phyloP scores from a whole-genome alignment of 2,329 filamentous ascomycete genomes.

The Aspergillus pseudotamarii region DNA sequence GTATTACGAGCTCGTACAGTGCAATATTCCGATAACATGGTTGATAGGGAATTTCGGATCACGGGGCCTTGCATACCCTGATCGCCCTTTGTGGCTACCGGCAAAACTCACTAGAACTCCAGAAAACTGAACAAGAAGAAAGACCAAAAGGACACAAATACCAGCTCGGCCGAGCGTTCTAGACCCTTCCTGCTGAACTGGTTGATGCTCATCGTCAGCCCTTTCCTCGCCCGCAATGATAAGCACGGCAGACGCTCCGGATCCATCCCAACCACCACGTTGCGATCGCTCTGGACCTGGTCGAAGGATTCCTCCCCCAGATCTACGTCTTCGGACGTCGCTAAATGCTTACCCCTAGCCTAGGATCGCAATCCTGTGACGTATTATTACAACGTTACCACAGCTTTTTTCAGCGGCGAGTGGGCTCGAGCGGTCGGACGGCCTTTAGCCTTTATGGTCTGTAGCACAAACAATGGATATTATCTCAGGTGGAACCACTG shows the following conservation, averaged over 20 bases:
- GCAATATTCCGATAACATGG: not conserved
- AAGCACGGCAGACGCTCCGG: not conserved
- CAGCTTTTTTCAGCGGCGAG: not conserved
- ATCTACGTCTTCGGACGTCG: not conserved
- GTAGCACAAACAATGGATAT: not conserved
- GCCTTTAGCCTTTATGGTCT: not conserved
- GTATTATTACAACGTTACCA: not conserved
- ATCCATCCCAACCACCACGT: not conserved
- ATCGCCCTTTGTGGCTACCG: not conserved
- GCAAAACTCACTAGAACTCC: not conserved
- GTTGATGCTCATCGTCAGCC: not conserved
- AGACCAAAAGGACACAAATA: not conserved
- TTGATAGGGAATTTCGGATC: not conserved
- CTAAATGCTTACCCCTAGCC: not conserved
- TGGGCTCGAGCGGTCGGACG: not conserved
- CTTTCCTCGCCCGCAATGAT: not conserved
- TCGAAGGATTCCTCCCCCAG: not conserved
- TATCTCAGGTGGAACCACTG: not conserved
- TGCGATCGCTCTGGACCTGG: not conserved
- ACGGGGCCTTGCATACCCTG: not conserved
- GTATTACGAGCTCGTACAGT: not conserved
- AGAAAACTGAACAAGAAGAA: not conserved
- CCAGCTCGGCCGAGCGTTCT: not conserved
- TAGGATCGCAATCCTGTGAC: not conserved
- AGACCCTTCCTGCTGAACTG: not conserved